A percentile compares a stretch with the other conserved stretches of the same genome.
These are phyloP conservation scores for Mycocentrospora acerina DNA, from an alignment of 2,329 filamentous ascomycete species.

Conservation along the genomic window DNA sequence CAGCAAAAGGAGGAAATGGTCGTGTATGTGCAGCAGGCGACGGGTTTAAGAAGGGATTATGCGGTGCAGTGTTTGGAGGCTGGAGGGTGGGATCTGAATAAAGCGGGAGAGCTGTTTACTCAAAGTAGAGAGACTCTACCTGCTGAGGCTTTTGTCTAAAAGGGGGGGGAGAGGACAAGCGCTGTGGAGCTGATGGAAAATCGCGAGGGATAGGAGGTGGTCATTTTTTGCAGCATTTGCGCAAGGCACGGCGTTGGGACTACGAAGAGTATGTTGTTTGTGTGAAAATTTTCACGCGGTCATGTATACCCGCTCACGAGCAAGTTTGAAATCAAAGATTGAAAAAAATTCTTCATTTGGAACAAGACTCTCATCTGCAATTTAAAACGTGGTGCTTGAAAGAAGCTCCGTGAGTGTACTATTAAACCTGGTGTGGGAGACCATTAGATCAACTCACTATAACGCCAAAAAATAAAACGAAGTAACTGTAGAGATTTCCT, in stretches of 20 bases:
- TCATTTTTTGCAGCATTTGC: too few species aligned
- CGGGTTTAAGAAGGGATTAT: slow-evolving; percentile 77
- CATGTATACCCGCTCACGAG: slow-evolving; percentile 4
- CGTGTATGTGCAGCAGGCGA: slow-evolving; percentile 70
- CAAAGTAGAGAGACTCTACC: slow-evolving; percentile 63
- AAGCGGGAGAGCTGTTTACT: slow-evolving; percentile 73
- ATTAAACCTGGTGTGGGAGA: too few species aligned
- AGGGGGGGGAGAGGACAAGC: too few species aligned
- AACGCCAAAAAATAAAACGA: too few species aligned
- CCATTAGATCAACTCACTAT: too few species aligned
- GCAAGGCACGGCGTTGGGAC: too few species aligned
- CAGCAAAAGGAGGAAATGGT: slow-evolving; percentile 67
- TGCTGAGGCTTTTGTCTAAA: slow-evolving; percentile 46
- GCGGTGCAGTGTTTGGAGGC: slow-evolving; percentile 79
- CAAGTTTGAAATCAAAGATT: too few species aligned
- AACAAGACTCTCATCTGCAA: too few species aligned
- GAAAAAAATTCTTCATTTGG: too few species aligned
- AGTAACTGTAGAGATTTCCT: too few species aligned
- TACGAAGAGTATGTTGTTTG: slow-evolving; percentile 1
- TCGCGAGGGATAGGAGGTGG: neutral
- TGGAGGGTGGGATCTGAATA: slow-evolving; percentile 76
- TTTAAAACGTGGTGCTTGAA: too few species aligned
- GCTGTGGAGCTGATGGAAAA: slow-evolving; percentile 1
- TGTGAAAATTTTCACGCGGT: neutral
- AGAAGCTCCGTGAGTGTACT: too few species aligned